Base-by-base conservation (phyloP, 2,329 filamentous ascomycete genomes). In the Acephala macrosclerotiorum region DNA sequence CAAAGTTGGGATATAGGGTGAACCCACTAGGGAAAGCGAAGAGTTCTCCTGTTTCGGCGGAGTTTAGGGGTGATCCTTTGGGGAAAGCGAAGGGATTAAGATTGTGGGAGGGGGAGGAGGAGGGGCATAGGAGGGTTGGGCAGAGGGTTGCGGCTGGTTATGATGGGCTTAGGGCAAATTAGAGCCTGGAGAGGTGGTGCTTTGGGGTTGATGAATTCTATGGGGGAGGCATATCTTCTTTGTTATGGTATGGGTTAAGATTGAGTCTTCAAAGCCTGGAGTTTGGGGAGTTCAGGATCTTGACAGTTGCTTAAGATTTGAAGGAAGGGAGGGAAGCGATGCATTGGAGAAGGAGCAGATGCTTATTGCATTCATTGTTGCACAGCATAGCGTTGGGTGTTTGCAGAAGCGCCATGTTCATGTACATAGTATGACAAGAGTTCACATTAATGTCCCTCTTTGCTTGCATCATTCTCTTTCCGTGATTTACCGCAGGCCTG, bases 71-170 rank as follows among this genome's bases (percentile, higher is more conserved):
- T 3, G 45, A 60, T 49, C 38, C 57, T 1, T 45, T 60, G 18
- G 58, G 58, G 12, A 25, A 35, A 26, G 42, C 8, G 12, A 12
- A 20, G 25, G 16, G 14, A 4, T 11, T 58, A 5, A 58, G 38
- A 16, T 14, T 36, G 45, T 40, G 29, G 59, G 38, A 61, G 58
- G 35, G 47, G 18, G 35, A 58, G 47, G 38, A 20, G 4, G 58
- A 65, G 40, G 40, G 58, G 20, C 29, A n/a, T 22, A 29, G 38
- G 55, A 53, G 20, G 45, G 40, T 45, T 14, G 25, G 47, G n/a
- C 16, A 60, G 62, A 61, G 63, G 59, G 45, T 53, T 36, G 25
- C 25, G 40, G 53, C 53, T 8, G 59, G 53, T 11, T 58, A 53
- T 61, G 57, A 47, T 47, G 33, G 45, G 0, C 25, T 55, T 25